Base-by-base conservation (phyloP, 345 rosid genomes). In the Sonneratia caseolaris region DNA sequence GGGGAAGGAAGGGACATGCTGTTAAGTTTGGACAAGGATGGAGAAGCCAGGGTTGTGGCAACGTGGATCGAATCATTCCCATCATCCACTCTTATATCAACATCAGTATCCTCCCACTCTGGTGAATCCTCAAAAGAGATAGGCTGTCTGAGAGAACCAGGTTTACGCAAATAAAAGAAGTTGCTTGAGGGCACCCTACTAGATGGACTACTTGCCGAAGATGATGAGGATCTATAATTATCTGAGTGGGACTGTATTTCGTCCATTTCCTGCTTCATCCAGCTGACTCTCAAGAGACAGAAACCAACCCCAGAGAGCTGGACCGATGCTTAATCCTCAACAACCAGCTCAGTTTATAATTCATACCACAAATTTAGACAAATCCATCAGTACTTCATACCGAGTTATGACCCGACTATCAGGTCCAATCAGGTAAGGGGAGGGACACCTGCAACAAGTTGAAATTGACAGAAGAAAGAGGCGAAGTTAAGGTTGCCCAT, bases 41-140 rank as follows among this genome's bases (percentile, higher is more conserved):
- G 99, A 16, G 99, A 92, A 47, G 79, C 81, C 0, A 96, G 90
- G 0, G 98, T 90, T 32, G 84, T 78, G 22, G 90, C 96, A 49
- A 80, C 78, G 69, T 90, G 88, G 70, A 92, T 95, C 37, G 94
- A 89, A 79, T 95, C 99, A 12, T 87, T 87, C 48, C 94, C 92
- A 69, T 86, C 94, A 57, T 87, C 94, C 82, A 83, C 78, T 81
- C 96, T 89, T 66, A 74, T 84, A 76, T 88, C 98, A 49, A 66
- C 64, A 79, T 92, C 96, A 7, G 97, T 87, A 73, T 95, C 98
- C 75, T 95, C 99, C 99, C 99, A 92, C 68, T 96, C 97, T 10
- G 99, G 99, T 48, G 99, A 96, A 84, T 96, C 99, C 82, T 92
- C 98, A 68, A 96, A 92, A 0, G 99, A 96, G 70, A 96, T 96